A percentile compares a stretch with the other conserved stretches of the same genome.
These are phyloP conservation scores for Aspergillus cavernicola DNA, from an alignment of 495 filamentous ascomycete species.

Conservation along the genomic window DNA sequence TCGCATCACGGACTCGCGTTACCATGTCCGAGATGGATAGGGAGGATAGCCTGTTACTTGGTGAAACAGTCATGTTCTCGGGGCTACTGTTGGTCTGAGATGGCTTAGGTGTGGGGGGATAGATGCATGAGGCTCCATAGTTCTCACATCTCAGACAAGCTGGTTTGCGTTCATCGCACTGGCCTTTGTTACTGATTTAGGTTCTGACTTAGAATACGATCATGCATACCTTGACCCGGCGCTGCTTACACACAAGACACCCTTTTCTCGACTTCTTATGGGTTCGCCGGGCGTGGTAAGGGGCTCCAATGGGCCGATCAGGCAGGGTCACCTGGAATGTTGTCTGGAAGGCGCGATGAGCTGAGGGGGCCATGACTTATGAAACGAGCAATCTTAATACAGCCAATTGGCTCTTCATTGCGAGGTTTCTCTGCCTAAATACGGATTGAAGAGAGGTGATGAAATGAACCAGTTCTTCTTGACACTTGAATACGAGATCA, in stretches of 20 bases:
- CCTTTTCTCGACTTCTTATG: slow-evolving; percentile 35
- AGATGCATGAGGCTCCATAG: slow-evolving; percentile 28
- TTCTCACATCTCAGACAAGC: slow-evolving; percentile 28
- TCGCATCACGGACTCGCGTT: slow-evolving; percentile 8
- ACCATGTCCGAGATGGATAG: slow-evolving; percentile 20
- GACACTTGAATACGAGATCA: slow-evolving; percentile 4
- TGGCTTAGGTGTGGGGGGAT: slow-evolving; percentile 1
- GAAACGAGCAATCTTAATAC: too few relatives aligned
- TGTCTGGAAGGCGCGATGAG: slow-evolving; percentile 14
- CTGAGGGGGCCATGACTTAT: background rate
- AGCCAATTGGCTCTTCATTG: too few relatives aligned
- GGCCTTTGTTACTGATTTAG: background rate
- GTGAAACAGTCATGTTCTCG: background rate
- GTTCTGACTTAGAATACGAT: too few relatives aligned
- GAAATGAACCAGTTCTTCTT: background rate
- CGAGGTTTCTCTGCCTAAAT: background rate
- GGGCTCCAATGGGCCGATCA: background rate
- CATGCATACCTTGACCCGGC: slow-evolving; percentile 33
- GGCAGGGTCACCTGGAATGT: slow-evolving; percentile 18
- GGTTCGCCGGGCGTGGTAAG: slow-evolving; percentile 21
- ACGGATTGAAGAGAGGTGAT: background rate
- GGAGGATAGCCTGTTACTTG: slow-evolving; percentile 11
- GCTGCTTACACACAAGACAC: slow-evolving; percentile 31
- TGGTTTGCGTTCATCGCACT: slow-evolving; percentile 39
- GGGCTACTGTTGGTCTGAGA: background rate